Conservation (phyloP, 139 green algal species). For the Micractinium sp. region DNA sequence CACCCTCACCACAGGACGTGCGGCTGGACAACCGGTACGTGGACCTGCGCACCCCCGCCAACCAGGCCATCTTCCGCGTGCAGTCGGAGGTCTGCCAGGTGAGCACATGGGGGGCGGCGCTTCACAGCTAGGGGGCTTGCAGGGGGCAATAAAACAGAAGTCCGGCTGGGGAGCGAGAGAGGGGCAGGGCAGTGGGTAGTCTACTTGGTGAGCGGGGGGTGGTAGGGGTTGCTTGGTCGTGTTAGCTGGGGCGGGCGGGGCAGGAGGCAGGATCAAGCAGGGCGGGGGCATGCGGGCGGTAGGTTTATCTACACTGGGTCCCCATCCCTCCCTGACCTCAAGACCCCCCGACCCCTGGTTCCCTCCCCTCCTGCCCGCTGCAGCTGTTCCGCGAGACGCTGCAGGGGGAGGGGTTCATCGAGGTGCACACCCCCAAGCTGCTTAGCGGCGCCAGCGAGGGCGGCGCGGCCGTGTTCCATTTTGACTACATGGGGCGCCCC, state of each 20-base stretch:
- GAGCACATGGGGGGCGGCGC: background rate
- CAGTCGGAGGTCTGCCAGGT: conserved; percentile 90
- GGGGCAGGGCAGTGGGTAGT: no score
- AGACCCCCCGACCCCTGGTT: background rate
- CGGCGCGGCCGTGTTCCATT: conserved; percentile 91
- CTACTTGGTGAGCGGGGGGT: no score
- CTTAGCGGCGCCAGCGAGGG: conserved; percentile 88
- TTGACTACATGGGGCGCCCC: conserved; percentile 94
- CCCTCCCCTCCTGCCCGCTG: background rate
- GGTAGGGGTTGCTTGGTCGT: no score
- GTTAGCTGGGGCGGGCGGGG: no score
- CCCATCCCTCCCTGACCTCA: background rate
- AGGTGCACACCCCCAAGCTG: conserved; percentile 99
- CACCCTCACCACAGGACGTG: conserved; percentile 73
- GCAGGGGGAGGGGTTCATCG: conserved; percentile 80
- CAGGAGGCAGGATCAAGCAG: no score
- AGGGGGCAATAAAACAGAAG: no score
- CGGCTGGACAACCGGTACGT: conserved; percentile 92
- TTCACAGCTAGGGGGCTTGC: background rate
- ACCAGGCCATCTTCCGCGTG: conserved; percentile 97
- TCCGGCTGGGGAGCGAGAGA: no score
- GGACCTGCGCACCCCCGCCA: conserved; percentile 97
- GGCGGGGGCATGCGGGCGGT: no score
- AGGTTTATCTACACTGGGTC: no score
- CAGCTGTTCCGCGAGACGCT: conserved; percentile 90